Base-by-base conservation (phyloP, 2,329 filamentous ascomycete genomes). In the Paraphoma chrysanthemicola region DNA sequence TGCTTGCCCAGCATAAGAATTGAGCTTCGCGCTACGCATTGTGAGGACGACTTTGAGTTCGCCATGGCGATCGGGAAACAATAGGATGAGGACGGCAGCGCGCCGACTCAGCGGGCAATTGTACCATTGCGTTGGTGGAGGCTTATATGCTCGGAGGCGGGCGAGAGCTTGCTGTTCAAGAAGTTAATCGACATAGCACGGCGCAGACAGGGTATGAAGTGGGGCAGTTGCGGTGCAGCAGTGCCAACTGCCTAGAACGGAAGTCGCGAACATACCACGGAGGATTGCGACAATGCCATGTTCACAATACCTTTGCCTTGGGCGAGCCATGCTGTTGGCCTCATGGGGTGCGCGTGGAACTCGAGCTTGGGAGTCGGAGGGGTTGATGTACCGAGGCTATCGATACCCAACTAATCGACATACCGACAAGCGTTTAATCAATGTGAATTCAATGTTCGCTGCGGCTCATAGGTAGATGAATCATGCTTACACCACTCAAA, bases 81-180 rank as follows among this genome's bases (percentile, higher is more conserved):
- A 84, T 50, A 98, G 84, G 47, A 98, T 85, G 51, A 98, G 80
- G 41, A 98, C 94, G 23, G 94, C 93, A 12, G 94, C 94, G 63
- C 93, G 87, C 59, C 91, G 86, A 12, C 79, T 81, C 8, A 87
- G 69, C 1, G 86, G 86, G 42, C 86, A 82, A 48, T 80, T 78
- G 61, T 81, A 77, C 76, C 86, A 89, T 59, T 79, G 80, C 6
- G 85, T 86, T 8, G 83, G 80, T 41, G 85, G 85, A n/a, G 85
- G 79, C 12, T 77, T 74, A 66, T 86, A 89, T 36, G 78, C 72
- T 64, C 85, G 80, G 28, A 89, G 77, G 52, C 85, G 82, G 42
- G 82, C 78, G 67, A 89, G 79, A 39, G 85, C 86, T 68, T 73
- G 71, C 74, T 76, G 45, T 28, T 6, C 11, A 2, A n/a, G n/a